Evolutionary conservation across 1,284 basidiomycete genomes (phyloP).

Genomic region (Austroboletus sp.): DNA sequence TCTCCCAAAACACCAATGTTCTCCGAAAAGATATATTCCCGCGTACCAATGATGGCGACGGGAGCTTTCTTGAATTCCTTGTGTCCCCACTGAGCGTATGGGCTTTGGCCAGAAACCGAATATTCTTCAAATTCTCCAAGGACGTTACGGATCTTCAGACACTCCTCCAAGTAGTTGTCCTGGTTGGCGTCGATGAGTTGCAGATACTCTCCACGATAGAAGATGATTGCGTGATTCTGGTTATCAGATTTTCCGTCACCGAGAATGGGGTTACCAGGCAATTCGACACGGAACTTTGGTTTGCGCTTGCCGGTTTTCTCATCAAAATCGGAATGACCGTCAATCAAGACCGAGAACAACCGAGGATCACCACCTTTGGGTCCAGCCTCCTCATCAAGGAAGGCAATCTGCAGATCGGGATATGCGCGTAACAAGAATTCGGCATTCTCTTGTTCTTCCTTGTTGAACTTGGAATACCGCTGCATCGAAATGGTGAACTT

Average conservation of each 20-base stretch:
- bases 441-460: conserved; percentile 98
- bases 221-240: conserved; percentile 99
- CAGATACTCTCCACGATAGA: conserved; percentile 97
- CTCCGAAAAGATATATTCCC: conserved; percentile 99
- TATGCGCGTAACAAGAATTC: conserved; percentile 97
- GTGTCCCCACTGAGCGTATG: conserved; percentile 90
- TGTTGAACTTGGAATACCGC: conserved; percentile 98
- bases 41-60: conserved; percentile 95
- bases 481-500: conserved; percentile 99
- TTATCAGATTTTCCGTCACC: conserved; percentile 99
- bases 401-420: conserved; percentile 97
- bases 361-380: conserved; percentile 85
- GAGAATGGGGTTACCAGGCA: conserved; percentile 98
- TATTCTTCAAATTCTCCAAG: conserved; percentile 98
- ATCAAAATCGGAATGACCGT: conserved; percentile 95
- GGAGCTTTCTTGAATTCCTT: conserved; percentile 87
- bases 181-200: conserved; percentile 99
- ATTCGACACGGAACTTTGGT: conserved; percentile 96
- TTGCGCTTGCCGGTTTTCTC: conserved; percentile 84
- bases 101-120: conserved; percentile 83
- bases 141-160: conserved; percentile 96
- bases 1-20: conserved; percentile 99
- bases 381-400: conserved; percentile 91
- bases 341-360: conserved; percentile 90
- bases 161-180: conserved; percentile 99